A percentile compares a stretch with the other conserved stretches of the same genome.
phyloP scores from a whole-genome alignment of 495 filamentous ascomycete species.

The Collariella sp. region DNA sequence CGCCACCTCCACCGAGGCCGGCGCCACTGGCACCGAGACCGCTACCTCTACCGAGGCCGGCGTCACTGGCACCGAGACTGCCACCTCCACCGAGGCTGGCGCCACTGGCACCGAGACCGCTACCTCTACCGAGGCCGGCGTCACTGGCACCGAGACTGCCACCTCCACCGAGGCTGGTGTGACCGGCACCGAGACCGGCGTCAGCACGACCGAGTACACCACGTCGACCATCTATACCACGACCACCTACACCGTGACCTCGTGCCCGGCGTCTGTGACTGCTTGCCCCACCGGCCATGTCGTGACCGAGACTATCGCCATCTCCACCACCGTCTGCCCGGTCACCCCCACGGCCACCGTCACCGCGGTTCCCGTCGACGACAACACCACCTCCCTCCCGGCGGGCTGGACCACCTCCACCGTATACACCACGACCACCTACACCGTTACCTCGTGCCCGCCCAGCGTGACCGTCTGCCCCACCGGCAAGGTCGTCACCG shows the following conservation, averaged over 20 bases:
- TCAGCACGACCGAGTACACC: conserved; percentile 7
- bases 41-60: background rate
- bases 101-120: background rate
- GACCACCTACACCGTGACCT: conserved; percentile 46
- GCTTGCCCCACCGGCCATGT: conserved; percentile 37
- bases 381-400: conserved; percentile 10
- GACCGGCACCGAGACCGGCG: background rate
- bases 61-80: background rate
- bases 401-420: conserved; percentile 34
- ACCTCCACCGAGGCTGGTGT: background rate
- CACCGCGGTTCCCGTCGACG: conserved; percentile 2
- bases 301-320: conserved; percentile 32
- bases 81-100: background rate
- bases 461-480: conserved; percentile 51
- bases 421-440: conserved; percentile 45
- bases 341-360: conserved; percentile 28
- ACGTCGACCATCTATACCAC: conserved; percentile 43
- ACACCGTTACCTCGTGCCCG: conserved; percentile 50
- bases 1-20: background rate
- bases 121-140: background rate
- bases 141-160: background rate
- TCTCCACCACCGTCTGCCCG: conserved; percentile 40
- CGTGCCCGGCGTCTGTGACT: conserved; percentile 51
- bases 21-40: background rate
- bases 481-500: conserved; percentile 33